These are phyloP conservation scores for Crepidotus variabilis DNA, from an alignment of 768 basidiomycete species.

Conservation along the genomic window DNA sequence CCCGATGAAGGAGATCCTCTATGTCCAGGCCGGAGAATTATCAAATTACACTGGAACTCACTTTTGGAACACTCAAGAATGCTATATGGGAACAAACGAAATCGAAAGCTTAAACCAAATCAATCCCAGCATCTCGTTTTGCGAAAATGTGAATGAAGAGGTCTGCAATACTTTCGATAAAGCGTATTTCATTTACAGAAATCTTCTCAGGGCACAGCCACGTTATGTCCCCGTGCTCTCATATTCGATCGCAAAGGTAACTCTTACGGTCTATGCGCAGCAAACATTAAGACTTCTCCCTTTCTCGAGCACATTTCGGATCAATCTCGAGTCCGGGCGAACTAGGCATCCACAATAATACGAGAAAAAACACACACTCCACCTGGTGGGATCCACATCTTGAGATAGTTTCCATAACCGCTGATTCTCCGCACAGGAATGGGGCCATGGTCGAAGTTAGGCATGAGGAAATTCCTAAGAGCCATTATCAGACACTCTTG, in stretches of 20 bases:
- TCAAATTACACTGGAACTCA: conserved; percentile 73
- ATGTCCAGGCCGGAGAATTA: conserved; percentile 67
- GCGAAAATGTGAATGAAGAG: conserved; percentile 49
- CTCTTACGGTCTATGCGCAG: neutral
- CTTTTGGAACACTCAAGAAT: conserved; percentile 81
- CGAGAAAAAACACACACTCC: conserved; percentile 12
- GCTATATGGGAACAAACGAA: conserved; percentile 51
- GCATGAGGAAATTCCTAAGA: conserved; percentile 49
- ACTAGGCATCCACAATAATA: conserved; percentile 28
- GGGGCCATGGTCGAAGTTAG: conserved; percentile 45
- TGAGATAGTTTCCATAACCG: neutral
- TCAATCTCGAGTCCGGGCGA: conserved; percentile 42
- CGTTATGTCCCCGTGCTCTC: conserved; percentile 60
- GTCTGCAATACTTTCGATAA: conserved; percentile 31
- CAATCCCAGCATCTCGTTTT: conserved; percentile 60
- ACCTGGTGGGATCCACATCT: neutral
- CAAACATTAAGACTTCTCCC: conserved; percentile 6
- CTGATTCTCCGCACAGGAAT: conserved; percentile 33
- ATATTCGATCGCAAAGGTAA: conserved; percentile 59
- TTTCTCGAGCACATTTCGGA: conserved; percentile 59
- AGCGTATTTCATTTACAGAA: neutral
- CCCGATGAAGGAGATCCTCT: conserved; percentile 67
- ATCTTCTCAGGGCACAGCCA: conserved; percentile 36
- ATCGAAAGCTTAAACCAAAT: conserved; percentile 23
- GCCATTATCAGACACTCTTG: conserved; percentile 48